A percentile compares a stretch with the other conserved stretches of the same genome.
phyloP scores from a whole-genome alignment of 306 rosid genomes.

The Herpetospermum pedunculosum region DNA sequence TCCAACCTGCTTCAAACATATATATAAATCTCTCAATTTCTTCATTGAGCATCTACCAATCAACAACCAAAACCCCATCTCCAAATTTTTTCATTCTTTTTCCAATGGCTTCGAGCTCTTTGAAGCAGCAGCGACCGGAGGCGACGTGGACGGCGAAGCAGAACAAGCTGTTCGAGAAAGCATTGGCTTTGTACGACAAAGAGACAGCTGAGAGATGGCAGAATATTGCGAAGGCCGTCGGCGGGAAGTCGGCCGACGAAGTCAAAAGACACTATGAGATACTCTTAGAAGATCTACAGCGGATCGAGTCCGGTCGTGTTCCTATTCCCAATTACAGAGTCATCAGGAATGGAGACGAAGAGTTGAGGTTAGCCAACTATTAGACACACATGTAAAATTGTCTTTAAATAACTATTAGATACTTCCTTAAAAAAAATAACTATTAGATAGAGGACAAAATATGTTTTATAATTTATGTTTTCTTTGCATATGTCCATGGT shows the following conservation, averaged over 20 bases:
- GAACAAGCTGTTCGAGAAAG: slow-evolving; percentile 48
- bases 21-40: not conserved
- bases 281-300: slow-evolving; percentile 47
- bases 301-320: slow-evolving; percentile 39
- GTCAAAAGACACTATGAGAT: slow-evolving; percentile 46
- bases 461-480: too few species aligned
- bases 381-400: too few species aligned
- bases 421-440: too few species aligned
- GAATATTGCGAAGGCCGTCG: slow-evolving; percentile 44
- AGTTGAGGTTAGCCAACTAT: slow-evolving; percentile 3
- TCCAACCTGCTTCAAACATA: slow-evolving; percentile 3
- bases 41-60: not conserved
- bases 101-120: not conserved
- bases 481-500: too few species aligned
- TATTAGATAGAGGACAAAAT: too few species aligned
- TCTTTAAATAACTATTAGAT: too few species aligned
- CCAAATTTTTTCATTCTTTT: not conserved
- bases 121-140: slow-evolving; percentile 9
- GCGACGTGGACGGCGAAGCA: slow-evolving; percentile 45
- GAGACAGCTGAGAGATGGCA: slow-evolving; percentile 56
- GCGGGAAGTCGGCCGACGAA: slow-evolving; percentile 32
- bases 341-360: not conserved
- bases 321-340: slow-evolving; percentile 38
- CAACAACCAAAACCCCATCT: not conserved
- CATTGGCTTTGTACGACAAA: slow-evolving; percentile 46